phyloP scores from a whole-genome alignment of 2,329 filamentous ascomycete genomes.

The Fusarium armeniacum region DNA sequence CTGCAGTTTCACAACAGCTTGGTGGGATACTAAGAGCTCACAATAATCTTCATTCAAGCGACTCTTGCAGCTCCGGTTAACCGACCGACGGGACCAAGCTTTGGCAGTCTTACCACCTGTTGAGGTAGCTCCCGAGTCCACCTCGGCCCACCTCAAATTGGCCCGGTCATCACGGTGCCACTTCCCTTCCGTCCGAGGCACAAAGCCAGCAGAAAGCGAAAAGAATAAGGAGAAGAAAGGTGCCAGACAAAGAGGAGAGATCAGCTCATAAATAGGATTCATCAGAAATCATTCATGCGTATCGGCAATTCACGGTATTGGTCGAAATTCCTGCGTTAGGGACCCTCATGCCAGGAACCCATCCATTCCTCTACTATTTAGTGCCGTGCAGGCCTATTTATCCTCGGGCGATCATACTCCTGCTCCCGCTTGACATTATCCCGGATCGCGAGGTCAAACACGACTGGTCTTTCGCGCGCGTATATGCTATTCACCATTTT shows the following conservation, averaged over 20 bases:
- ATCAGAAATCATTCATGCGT: conserved; percentile 6
- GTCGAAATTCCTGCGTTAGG: conserved; percentile 17
- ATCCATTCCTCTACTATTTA: conserved; percentile 27
- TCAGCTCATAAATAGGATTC: conserved; percentile 34
- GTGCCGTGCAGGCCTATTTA: conserved; percentile 34
- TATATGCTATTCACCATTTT: conserved; percentile 16
- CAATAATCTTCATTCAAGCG: not conserved
- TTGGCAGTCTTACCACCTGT: conserved; percentile 19
- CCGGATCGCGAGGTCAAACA: conserved; percentile 45
- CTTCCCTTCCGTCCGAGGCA: conserved; percentile 43
- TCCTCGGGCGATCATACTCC: conserved; percentile 45
- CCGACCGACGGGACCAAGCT: conserved; percentile 37
- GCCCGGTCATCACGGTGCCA: conserved; percentile 37
- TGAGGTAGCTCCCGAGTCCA: conserved; percentile 38
- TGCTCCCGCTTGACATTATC: conserved; percentile 43
- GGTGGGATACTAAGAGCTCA: not conserved
- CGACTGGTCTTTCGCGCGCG: conserved; percentile 34
- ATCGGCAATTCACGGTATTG: conserved; percentile 38
- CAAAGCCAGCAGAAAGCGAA: conserved; percentile 42
- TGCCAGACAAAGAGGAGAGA: conserved; percentile 27
- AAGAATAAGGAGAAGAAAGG: conserved; percentile 25
- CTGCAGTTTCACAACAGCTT: not conserved
- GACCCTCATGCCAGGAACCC: conserved; percentile 18
- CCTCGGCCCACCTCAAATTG: conserved; percentile 42
- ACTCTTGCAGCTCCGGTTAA: conserved; percentile 21